These are phyloP conservation scores for Liquidambar formosana DNA, from an alignment of 164 flowering plant genomes.

Conservation along the genomic window DNA sequence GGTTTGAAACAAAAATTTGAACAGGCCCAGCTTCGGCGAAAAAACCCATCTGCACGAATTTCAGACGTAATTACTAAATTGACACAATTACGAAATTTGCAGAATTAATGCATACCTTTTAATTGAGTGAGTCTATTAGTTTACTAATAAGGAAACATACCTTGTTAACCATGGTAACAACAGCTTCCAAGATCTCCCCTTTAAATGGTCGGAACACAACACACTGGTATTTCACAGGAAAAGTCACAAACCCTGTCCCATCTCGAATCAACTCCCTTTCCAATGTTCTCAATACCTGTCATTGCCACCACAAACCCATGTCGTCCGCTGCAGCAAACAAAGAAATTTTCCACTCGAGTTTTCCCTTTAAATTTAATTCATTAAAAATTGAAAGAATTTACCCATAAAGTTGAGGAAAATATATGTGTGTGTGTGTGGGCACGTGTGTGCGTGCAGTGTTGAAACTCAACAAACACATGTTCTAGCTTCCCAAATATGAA, in stretches of 20 bases:
- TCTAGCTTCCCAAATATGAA: too few relatives aligned
- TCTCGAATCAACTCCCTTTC: constrained; percentile 90
- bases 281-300: constrained; percentile 79
- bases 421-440: too few relatives aligned
- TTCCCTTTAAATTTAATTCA: too few relatives aligned
- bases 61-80: background rate
- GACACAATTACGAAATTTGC: background rate
- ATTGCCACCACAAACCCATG: constrained; percentile 97
- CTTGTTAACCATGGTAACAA: constrained; percentile 98
- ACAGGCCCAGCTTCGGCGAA: constrained; percentile 99
- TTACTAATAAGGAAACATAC: constrained; percentile 22
- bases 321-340: constrained; percentile 54
- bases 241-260: constrained; percentile 92
- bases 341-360: too few relatives aligned
- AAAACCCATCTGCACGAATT: constrained; percentile 79
- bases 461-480: too few relatives aligned
- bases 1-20: constrained; percentile 91
- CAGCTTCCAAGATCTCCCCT: constrained; percentile 95
- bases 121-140: too few relatives aligned
- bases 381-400: background rate
- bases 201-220: constrained; percentile 93
- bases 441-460: too few relatives aligned
- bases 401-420: too few relatives aligned
- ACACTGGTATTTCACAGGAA: constrained; percentile 88
- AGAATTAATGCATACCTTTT: background rate